phyloP scores from a whole-genome alignment of 164 flowering plant genomes.

The Kalanchoe fedtschenkoi region DNA sequence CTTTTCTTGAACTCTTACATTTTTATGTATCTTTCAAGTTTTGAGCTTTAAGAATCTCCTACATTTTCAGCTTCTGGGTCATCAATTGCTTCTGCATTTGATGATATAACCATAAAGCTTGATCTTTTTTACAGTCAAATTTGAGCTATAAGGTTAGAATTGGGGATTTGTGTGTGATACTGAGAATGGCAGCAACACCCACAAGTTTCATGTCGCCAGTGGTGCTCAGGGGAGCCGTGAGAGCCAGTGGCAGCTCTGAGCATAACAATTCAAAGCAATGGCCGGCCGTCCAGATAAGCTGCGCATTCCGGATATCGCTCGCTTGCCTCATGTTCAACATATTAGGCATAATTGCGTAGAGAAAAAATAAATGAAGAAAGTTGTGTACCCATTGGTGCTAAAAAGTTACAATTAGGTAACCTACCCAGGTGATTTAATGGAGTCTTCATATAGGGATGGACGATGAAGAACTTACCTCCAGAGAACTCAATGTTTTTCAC shows the following conservation, averaged over 20 bases:
- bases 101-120: not conserved
- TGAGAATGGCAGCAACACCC: conserved; percentile 1
- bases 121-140: not conserved
- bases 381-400: not conserved
- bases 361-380: too few relatives aligned
- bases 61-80: not conserved
- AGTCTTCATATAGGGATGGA: not conserved
- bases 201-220: not conserved
- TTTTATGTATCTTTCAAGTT: too few relatives aligned
- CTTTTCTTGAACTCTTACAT: not conserved
- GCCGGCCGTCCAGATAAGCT: too few relatives aligned
- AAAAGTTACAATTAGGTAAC: not conserved
- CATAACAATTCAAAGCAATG: not conserved
- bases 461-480: too few relatives aligned
- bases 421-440: not conserved
- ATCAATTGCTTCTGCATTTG: not conserved
- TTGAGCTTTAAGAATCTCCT: not conserved
- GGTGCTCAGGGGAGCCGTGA: not conserved
- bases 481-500: too few relatives aligned
- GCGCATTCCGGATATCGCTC: too few relatives aligned
- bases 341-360: too few relatives aligned
- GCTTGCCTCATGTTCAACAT: too few relatives aligned
- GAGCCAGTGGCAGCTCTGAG: not conserved
- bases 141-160: not conserved
- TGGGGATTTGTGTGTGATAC: not conserved